Conservation (phyloP, 176 grass and related monocot genomes). For the Guadua angustifolia region DNA sequence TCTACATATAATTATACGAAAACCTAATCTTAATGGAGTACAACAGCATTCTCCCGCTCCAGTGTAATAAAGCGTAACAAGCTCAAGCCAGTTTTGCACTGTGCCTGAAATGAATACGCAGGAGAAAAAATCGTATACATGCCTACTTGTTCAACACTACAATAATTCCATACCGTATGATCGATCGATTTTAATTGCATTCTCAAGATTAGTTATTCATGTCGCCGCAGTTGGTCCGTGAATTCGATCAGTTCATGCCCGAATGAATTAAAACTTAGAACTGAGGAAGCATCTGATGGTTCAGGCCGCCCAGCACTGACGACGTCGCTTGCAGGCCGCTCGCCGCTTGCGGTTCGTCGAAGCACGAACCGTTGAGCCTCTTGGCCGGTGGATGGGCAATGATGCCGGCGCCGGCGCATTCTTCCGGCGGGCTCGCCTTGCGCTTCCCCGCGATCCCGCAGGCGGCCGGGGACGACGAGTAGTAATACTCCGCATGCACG, state of each 20-base stretch:
- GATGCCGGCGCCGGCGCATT: background rate
- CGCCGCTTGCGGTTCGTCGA: conserved; percentile 26
- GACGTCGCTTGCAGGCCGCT: background rate
- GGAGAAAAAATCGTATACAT: conserved; percentile 32
- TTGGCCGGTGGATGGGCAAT: conserved; percentile 25
- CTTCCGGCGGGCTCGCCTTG: conserved; percentile 21
- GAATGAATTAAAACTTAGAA: conserved; percentile 11
- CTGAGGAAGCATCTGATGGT: conserved; percentile 46
- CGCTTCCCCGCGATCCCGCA: conserved; percentile 28
- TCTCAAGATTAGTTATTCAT: background rate
- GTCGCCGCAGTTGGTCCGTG: background rate
- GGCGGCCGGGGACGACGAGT: background rate
- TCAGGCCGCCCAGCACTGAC: conserved; percentile 29
- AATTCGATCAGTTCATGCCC: background rate
- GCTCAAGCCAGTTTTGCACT: conserved; percentile 45
- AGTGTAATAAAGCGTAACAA: conserved; percentile 5
- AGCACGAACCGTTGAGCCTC: conserved; percentile 47
- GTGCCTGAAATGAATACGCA: conserved; percentile 45
- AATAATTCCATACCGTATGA: conserved; percentile 30
- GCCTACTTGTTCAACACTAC: conserved; percentile 20
- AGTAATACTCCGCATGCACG: conserved; percentile 15
- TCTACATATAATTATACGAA: background rate
- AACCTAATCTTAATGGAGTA: conserved; percentile 2
- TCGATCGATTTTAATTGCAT: conserved; percentile 18
- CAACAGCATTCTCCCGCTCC: background rate